Percentiles rank a stretch among this genome's conserved stretches.
These are phyloP conservation scores for Funneliformis caledonium DNA, from an alignment of 371 early-diverging fungal genomes.

Conservation along the genomic window DNA sequence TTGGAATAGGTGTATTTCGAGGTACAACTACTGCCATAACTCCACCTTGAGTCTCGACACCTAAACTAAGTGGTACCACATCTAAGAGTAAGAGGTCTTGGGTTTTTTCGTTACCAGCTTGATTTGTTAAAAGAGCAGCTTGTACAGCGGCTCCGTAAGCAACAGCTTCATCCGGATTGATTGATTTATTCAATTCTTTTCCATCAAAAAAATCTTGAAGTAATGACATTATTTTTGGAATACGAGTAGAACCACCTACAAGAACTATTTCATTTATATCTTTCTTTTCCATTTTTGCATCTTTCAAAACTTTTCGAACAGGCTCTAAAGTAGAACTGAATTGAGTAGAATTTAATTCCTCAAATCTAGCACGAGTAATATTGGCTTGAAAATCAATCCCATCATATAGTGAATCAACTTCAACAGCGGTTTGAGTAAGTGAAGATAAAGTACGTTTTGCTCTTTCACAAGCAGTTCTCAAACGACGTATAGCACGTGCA, in stretches of 20 bases:
- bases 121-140: constrained; percentile 82
- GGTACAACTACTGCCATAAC: constrained; percentile 77
- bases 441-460: constrained; percentile 80
- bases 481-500: constrained; percentile 77
- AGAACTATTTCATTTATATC: constrained; percentile 85
- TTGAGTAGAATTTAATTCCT: constrained; percentile 75
- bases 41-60: constrained; percentile 95
- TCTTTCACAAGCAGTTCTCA: constrained; percentile 80
- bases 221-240: constrained; percentile 97
- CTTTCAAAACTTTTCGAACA: constrained; percentile 74
- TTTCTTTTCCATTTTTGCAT: constrained; percentile 66
- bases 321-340: constrained; percentile 79
- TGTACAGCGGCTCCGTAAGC: constrained; percentile 97
- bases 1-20: constrained; percentile 92
- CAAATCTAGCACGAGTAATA: constrained; percentile 84
- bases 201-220: constrained; percentile 89
- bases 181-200: constrained; percentile 82
- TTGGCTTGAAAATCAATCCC: constrained; percentile 75
- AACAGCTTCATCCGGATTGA: constrained; percentile 96
- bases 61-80: constrained; percentile 89
- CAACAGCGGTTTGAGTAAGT: constrained; percentile 68
- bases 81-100: constrained; percentile 84
- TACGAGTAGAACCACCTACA: constrained; percentile 99
- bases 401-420: constrained; percentile 77
- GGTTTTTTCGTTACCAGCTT: constrained; percentile 68